Evolutionary conservation across 495 filamentous ascomycete genomes (phyloP).

Genomic region (Venustampulla echinocandica): DNA sequence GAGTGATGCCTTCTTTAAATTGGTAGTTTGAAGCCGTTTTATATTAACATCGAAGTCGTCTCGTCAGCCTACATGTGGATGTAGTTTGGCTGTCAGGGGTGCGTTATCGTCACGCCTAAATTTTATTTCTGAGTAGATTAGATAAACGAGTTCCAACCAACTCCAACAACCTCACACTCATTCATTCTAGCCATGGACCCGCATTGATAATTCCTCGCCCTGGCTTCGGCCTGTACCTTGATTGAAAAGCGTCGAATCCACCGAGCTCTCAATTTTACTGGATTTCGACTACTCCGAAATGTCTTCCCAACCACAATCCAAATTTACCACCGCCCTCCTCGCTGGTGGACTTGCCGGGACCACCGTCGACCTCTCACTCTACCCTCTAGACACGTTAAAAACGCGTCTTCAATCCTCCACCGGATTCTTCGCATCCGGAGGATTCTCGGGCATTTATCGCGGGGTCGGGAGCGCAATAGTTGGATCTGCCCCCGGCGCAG

Average conservation of each 20-base stretch:
- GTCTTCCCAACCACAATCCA: slow-evolving; percentile 18
- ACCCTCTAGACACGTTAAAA: slow-evolving; percentile 87
- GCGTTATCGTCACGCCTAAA: neutral
- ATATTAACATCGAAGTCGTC: too few species aligned
- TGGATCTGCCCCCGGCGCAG: slow-evolving; percentile 94
- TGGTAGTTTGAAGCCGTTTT: too few species aligned
- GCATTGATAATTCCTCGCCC: neutral
- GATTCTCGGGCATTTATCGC: slow-evolving; percentile 64
- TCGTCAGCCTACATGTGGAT: too few species aligned
- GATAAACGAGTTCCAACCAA: slow-evolving; percentile 12
- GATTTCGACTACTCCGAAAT: slow-evolving; percentile 3
- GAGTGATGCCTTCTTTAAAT: too few species aligned
- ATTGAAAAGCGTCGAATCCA: neutral
- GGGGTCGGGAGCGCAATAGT: slow-evolving; percentile 64
- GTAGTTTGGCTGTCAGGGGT: neutral
- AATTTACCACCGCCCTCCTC: slow-evolving; percentile 46
- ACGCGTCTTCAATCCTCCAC: slow-evolving; percentile 82
- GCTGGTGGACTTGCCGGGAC: slow-evolving; percentile 78
- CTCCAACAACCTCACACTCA: slow-evolving; percentile 2
- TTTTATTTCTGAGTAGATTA: neutral
- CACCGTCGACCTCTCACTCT: slow-evolving; percentile 84
- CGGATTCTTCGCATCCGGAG: slow-evolving; percentile 69
- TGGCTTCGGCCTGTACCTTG: slow-evolving; percentile 14
- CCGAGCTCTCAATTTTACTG: neutral
- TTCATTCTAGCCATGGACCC: slow-evolving; percentile 9